These are phyloP conservation scores for Mucor lusitanicus DNA, from an alignment of 371 early-diverging fungal genomes.

Conservation along the genomic window DNA sequence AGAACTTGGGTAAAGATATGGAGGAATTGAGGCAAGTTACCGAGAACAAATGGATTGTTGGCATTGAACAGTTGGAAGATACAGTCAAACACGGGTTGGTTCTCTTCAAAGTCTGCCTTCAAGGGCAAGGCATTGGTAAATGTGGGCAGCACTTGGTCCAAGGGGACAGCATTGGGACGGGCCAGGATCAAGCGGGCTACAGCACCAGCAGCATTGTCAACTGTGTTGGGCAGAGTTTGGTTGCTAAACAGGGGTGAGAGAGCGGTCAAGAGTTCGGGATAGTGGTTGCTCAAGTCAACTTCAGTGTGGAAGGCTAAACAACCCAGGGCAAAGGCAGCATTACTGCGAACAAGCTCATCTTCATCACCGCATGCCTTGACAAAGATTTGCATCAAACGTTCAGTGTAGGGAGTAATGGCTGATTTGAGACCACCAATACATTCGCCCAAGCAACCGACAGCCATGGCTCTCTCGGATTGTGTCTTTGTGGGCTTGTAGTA, in stretches of 20 bases:
- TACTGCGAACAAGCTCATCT: conserved; percentile 81
- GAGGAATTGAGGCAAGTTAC: conserved; percentile 35
- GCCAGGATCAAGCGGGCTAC: conserved; percentile 46
- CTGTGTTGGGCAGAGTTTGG: conserved; percentile 62
- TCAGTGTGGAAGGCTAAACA: conserved; percentile 68
- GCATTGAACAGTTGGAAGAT: conserved; percentile 61
- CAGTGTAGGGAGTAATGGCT: conserved; percentile 73
- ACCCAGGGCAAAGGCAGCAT: conserved; percentile 84
- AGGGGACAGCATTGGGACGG: conserved; percentile 71
- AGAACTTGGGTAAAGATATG: conserved; percentile 53
- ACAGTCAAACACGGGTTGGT: conserved; percentile 74
- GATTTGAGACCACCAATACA: conserved; percentile 67
- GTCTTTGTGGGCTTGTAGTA: conserved; percentile 73
- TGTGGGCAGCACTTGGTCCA: conserved; percentile 74
- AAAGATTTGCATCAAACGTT: conserved; percentile 62
- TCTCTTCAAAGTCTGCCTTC: conserved; percentile 79
- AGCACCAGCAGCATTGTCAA: conserved; percentile 77
- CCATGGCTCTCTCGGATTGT: conserved; percentile 82
- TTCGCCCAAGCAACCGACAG: conserved; percentile 85
- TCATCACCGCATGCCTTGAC: conserved; percentile 70
- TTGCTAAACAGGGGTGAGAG: conserved; percentile 72
- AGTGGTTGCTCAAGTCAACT: conserved; percentile 67
- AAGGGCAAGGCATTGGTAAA: conserved; percentile 74
- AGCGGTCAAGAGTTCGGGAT: conserved; percentile 64
- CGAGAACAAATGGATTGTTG: conserved; percentile 51